Conservation (phyloP, 2,329 filamentous ascomycete genomes). For the Rhinocladiella similis region DNA sequence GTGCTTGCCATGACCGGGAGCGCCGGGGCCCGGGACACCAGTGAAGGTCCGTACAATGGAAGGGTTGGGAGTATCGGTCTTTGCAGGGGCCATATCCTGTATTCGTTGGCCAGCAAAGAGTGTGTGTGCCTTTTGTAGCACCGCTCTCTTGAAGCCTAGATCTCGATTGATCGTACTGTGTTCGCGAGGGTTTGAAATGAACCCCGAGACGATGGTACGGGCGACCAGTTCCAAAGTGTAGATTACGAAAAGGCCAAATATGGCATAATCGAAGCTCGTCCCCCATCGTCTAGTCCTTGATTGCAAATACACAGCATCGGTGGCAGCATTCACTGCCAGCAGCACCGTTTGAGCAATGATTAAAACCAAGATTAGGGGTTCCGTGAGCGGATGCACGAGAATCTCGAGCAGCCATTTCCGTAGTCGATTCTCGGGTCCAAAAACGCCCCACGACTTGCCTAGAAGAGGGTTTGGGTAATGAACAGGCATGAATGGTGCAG, state of each 20-base stretch:
- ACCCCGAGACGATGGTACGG: constrained; percentile 87
- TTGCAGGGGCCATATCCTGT: constrained; percentile 46
- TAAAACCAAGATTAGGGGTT: constrained; percentile 80
- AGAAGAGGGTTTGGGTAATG: constrained; percentile 68
- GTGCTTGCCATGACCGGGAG: constrained; percentile 65
- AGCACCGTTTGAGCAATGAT: constrained; percentile 87
- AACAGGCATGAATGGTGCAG: constrained; percentile 16
- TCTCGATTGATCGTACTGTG: constrained; percentile 88
- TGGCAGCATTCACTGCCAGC: constrained; percentile 77
- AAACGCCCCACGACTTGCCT: constrained; percentile 82
- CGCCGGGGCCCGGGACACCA: constrained; percentile 64
- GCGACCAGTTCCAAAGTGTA: constrained; percentile 85
- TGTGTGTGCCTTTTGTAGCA: constrained; percentile 72
- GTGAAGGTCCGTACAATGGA: constrained; percentile 78
- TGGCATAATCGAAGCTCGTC: constrained; percentile 69
- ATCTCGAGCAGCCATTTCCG: constrained; percentile 76
- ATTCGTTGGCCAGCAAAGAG: constrained; percentile 78
- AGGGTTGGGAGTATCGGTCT: constrained; percentile 47
- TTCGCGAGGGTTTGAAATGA: constrained; percentile 84
- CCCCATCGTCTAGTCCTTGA: constrained; percentile 68
- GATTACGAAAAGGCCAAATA: constrained; percentile 80
- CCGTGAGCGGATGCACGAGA: constrained; percentile 80
- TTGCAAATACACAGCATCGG: constrained; percentile 64
- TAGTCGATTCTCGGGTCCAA: constrained; percentile 74
- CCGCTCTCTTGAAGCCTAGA: constrained; percentile 69